Evolutionary conservation across 2,329 filamentous ascomycete genomes (phyloP).

Genomic region (Penicillium capsulatum): DNA sequence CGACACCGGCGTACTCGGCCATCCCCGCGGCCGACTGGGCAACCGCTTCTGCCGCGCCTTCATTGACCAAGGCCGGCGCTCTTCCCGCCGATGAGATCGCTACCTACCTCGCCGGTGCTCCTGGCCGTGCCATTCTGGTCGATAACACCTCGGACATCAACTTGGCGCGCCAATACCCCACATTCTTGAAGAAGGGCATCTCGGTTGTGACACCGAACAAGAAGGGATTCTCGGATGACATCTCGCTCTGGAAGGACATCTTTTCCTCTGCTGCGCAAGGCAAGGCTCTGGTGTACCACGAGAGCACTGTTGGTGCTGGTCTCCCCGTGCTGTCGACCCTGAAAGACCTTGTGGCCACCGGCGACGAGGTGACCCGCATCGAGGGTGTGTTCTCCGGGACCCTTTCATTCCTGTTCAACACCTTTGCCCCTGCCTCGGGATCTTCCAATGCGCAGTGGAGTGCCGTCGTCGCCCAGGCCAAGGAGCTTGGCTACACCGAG

Average conservation of each 20-base stretch:
- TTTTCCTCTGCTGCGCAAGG: slow-evolving; percentile 63
- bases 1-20: slow-evolving; percentile 61
- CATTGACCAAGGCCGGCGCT: slow-evolving; percentile 48
- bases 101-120: slow-evolving; percentile 72
- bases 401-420: slow-evolving; percentile 98
- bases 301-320: slow-evolving; percentile 89
- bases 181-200: slow-evolving; percentile 74
- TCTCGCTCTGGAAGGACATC: slow-evolving; percentile 81
- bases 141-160: slow-evolving; percentile 94
- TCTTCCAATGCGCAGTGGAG: slow-evolving; percentile 67
- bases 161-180: slow-evolving; percentile 77
- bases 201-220: slow-evolving; percentile 97
- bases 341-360: slow-evolving; percentile 89
- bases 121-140: slow-evolving; percentile 74
- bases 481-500: slow-evolving; percentile 88
- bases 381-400: slow-evolving; percentile 98
- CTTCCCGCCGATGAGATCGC: slow-evolving; percentile 66
- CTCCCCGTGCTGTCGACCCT: slow-evolving; percentile 90
- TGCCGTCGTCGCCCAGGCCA: slow-evolving; percentile 85
- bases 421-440: slow-evolving; percentile 77
- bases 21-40: slow-evolving; percentile 57
- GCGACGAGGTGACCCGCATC: slow-evolving; percentile 84
- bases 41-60: slow-evolving; percentile 56
- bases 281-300: slow-evolving; percentile 82
- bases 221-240: slow-evolving; percentile 85